phyloP scores from a whole-genome alignment of 441 rosid genomes.

The Populus hybrid region DNA sequence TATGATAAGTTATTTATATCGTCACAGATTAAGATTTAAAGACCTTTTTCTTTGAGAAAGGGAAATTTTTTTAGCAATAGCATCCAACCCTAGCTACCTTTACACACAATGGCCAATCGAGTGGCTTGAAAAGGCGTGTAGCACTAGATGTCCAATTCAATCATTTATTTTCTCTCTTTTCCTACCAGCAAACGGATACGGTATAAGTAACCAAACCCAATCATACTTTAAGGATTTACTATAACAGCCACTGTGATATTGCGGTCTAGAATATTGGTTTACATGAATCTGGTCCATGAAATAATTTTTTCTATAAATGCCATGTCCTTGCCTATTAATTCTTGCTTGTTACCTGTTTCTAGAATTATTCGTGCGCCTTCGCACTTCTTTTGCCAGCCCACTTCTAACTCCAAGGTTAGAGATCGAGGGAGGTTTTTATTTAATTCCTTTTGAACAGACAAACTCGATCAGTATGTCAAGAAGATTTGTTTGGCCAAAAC shows the following conservation, averaged over 20 bases:
- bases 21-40: too few relatives aligned
- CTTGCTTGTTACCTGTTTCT: neutral
- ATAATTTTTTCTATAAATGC: neutral
- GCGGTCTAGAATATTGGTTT: neutral
- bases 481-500: slow-evolving; percentile 38
- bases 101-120: neutral
- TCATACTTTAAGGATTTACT: neutral
- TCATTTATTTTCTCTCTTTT: neutral
- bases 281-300: neutral
- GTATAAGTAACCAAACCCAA: neutral
- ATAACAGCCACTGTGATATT: neutral
- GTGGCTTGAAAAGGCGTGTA: neutral
- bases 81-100: too few relatives aligned
- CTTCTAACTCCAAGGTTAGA: neutral
- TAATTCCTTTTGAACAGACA: slow-evolving; percentile 20
- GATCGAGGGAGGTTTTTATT: neutral
- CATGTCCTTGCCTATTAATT: neutral
- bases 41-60: too few relatives aligned
- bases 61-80: too few relatives aligned
- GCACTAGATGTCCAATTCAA: neutral
- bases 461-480: slow-evolving; percentile 15
- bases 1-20: too few relatives aligned
- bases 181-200: neutral
- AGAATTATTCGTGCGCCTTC: neutral
- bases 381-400: neutral